These are phyloP conservation scores for Amyloporia xantha DNA, from an alignment of 768 basidiomycete genomes.

Conservation along the genomic window DNA sequence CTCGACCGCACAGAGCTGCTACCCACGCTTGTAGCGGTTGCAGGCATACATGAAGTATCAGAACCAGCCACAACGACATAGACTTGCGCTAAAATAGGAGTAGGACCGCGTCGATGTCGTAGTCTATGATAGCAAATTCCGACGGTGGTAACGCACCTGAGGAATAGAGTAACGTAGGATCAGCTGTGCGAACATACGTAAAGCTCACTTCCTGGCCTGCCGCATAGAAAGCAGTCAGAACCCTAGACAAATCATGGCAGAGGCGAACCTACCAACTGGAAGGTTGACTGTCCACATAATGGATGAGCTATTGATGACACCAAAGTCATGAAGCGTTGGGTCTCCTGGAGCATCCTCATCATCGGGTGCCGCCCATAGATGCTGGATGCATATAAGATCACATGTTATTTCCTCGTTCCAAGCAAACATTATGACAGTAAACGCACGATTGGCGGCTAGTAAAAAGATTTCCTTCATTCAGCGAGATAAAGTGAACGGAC, in stretches of 20 bases:
- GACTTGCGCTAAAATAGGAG: too few species aligned
- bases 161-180: too few species aligned
- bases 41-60: too few species aligned
- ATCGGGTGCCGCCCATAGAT: neutral
- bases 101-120: too few species aligned
- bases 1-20: too few species aligned
- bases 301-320: neutral
- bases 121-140: too few species aligned
- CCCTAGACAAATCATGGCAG: neutral
- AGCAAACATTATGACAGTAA: neutral
- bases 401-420: neutral
- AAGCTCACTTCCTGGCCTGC: neutral
- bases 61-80: too few species aligned
- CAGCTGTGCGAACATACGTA: neutral
- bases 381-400: neutral
- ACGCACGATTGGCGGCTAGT: neutral
- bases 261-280: neutral
- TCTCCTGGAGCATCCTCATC: neutral
- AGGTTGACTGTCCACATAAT: neutral
- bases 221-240: neutral
- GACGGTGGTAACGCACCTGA: too few species aligned
- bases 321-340: neutral
- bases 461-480: neutral
- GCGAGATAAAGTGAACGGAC: neutral
- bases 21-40: too few species aligned